Percentiles rank a stretch among this genome's conserved stretches.
These are phyloP conservation scores for Erythrobasidium hasegawianum DNA, from an alignment of 1,284 basidiomycete genomes.

Conservation along the genomic window DNA sequence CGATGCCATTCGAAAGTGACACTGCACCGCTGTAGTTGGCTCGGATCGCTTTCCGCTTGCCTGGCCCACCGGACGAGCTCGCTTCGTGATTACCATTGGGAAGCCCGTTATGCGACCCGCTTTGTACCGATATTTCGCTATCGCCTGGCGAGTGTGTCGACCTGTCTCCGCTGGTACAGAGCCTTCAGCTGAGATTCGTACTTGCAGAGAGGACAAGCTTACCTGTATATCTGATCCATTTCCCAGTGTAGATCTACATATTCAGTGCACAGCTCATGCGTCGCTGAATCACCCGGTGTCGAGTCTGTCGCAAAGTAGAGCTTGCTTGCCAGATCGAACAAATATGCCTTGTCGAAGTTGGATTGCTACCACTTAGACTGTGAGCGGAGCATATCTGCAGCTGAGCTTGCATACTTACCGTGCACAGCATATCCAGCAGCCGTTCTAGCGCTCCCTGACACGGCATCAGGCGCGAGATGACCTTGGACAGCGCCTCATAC, in stretches of 20 bases:
- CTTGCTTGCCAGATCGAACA: slow-evolving; percentile 82
- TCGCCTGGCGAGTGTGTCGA: not conserved
- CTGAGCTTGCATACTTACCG: slow-evolving; percentile 54
- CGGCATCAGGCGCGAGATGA: slow-evolving; percentile 64
- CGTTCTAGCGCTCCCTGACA: slow-evolving; percentile 67
- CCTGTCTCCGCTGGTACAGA: not conserved
- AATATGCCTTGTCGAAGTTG: slow-evolving; percentile 83
- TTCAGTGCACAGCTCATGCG: slow-evolving; percentile 83
- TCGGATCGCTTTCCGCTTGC: slow-evolving; percentile 6
- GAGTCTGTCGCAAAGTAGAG: slow-evolving; percentile 89
- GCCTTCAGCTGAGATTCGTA: no score
- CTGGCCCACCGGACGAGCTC: not conserved
- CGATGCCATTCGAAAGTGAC: slow-evolving; percentile 22
- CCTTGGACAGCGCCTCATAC: slow-evolving; percentile 77
- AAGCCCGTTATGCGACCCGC: not conserved
- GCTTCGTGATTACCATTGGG: not conserved
- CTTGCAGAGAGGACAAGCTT: slow-evolving; percentile 39
- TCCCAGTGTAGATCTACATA: slow-evolving; percentile 83
- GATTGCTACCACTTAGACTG: slow-evolving; percentile 60
- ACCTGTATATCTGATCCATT: slow-evolving; percentile 81
- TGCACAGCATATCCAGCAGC: slow-evolving; percentile 72
- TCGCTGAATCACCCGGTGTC: slow-evolving; percentile 82
- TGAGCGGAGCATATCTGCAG: no score
- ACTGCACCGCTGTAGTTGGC: slow-evolving; percentile 15
- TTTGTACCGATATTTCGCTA: not conserved